A percentile compares a stretch with the other conserved stretches of the same genome.
These are phyloP conservation scores for Chrysosporium queenslandicum DNA, from an alignment of 2,329 filamentous ascomycete genomes.

Conservation along the genomic window DNA sequence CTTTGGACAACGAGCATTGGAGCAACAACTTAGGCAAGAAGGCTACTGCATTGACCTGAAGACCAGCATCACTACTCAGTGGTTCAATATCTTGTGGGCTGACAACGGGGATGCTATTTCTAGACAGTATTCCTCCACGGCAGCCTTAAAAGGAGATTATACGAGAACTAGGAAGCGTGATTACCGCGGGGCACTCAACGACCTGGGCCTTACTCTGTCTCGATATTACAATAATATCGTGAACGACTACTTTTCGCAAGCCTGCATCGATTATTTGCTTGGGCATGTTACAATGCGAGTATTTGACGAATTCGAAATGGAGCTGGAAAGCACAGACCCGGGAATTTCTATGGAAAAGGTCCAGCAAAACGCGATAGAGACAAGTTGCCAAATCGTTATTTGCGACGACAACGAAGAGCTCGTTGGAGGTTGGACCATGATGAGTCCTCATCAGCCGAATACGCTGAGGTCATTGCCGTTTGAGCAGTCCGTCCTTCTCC, in stretches of 20 bases:
- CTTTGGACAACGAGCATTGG: constrained; percentile 71
- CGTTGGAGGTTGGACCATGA: constrained; percentile 78
- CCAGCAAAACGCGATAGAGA: constrained; percentile 80
- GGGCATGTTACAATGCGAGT: constrained; percentile 76
- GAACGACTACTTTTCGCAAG: constrained; percentile 94
- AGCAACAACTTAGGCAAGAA: constrained; percentile 64
- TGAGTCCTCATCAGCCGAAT: constrained; percentile 63
- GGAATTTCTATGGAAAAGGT: constrained; percentile 77
- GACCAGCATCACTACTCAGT: constrained; percentile 66
- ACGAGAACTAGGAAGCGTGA: constrained; percentile 84
- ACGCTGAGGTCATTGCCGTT: constrained; percentile 62
- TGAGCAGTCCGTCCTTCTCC: constrained; percentile 75
- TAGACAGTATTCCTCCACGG: constrained; percentile 90
- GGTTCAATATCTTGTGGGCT: constrained; percentile 96
- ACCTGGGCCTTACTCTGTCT: constrained; percentile 79
- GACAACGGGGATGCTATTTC: constrained; percentile 96
- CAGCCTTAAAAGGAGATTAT: constrained; percentile 92
- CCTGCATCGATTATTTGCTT: constrained; percentile 85
- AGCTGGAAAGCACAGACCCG: constrained; percentile 88
- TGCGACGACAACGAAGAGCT: constrained; percentile 75
- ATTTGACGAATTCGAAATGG: constrained; percentile 88
- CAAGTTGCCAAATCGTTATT: constrained; percentile 75
- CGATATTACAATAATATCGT: constrained; percentile 74
- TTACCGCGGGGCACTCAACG: constrained; percentile 81
- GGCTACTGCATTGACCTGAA: constrained; percentile 67